These are phyloP conservation scores for Magnusiomyces ingens DNA, from an alignment of 1,139 yeast genomes.

Conservation along the genomic window DNA sequence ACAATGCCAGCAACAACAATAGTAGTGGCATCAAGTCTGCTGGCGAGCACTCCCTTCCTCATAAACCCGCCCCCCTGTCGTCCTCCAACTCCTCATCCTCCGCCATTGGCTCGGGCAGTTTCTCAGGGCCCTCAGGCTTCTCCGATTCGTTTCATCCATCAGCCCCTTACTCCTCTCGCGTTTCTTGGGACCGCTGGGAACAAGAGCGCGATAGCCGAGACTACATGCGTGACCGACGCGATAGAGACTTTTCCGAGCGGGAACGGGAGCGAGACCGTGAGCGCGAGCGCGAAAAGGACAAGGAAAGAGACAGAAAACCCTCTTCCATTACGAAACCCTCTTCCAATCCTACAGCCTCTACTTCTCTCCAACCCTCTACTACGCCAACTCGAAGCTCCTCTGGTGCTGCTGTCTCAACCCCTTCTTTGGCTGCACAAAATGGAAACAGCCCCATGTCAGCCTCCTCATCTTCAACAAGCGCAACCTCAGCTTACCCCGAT, in stretches of 20 bases:
- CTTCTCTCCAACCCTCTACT: neutral
- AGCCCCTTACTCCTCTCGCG: neutral
- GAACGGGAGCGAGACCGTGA: constrained; percentile 23
- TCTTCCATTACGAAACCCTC: neutral
- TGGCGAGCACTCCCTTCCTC: neutral
- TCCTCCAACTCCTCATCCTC: neutral
- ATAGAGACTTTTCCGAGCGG: neutral
- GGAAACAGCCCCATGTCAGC: too few species aligned
- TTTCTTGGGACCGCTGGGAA: constrained; percentile 1
- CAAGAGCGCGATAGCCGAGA: constrained; percentile 6
- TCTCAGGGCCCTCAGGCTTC: neutral
- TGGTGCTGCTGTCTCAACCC: too few species aligned
- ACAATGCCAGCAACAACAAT: neutral
- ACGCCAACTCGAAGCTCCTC: too few species aligned
- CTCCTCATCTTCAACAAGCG: neutral
- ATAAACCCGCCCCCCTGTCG: neutral
- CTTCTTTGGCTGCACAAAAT: too few species aligned
- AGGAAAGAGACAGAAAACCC: constrained; percentile 1
- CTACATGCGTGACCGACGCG: neutral
- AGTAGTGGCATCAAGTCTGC: neutral
- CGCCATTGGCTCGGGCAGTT: neutral
- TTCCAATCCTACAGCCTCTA: neutral
- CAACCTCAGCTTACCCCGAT: neutral
- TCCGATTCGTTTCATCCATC: constrained; percentile 1
- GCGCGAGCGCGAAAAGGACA: constrained; percentile 14